Base-by-base conservation (phyloP, 1,284 basidiomycete species). In the Puccinia polysora region DNA sequence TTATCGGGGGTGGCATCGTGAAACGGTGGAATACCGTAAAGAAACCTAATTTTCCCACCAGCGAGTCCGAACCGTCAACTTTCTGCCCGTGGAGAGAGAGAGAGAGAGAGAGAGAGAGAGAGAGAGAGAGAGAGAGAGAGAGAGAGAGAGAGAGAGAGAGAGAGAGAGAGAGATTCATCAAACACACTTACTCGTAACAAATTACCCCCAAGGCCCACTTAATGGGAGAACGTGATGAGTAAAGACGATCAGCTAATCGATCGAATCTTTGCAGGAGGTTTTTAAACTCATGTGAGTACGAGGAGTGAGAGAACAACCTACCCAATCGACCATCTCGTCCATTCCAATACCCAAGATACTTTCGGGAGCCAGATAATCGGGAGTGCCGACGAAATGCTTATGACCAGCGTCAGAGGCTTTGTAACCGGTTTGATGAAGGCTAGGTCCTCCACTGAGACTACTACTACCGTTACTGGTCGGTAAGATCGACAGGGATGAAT, bases 271-370 rank as follows among this genome's bases (percentile, higher is more conserved):
- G 56, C 50, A 14, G 3, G 30, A 55, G 6, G 15, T 14, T 7
- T 8, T 25, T 5, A 55, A 3, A 4, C 15, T 14, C 8, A 55
- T 7, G 52, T 8, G 30, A 18, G n/a, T 25, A 28, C 23, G 28
- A 55, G 28, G 14, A 62, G 32, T 5, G 23, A 32, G 15, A 43
- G n/a, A 12, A n/a, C 15, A 18, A 62, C 85, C 69, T 75, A 92
- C 90, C 93, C 96, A 99, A 82, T 99, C 96, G 74, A 97, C 96
- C 50, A 88, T 89, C 81, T 98, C 94, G 79, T 98, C 95, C 65
- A 91, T 91, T 62, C 93, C 89, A 75, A 97, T 85, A 74, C 96
- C 96, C 68, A 97, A 85, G 74, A 98, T 97, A 56, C 90, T 95
- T 81, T 97, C 94, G 0, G 94, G 94, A 2, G 94, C 91, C 49